phyloP scores from a whole-genome alignment of 305 asterid genomes.

The Coffea humblotiana region DNA sequence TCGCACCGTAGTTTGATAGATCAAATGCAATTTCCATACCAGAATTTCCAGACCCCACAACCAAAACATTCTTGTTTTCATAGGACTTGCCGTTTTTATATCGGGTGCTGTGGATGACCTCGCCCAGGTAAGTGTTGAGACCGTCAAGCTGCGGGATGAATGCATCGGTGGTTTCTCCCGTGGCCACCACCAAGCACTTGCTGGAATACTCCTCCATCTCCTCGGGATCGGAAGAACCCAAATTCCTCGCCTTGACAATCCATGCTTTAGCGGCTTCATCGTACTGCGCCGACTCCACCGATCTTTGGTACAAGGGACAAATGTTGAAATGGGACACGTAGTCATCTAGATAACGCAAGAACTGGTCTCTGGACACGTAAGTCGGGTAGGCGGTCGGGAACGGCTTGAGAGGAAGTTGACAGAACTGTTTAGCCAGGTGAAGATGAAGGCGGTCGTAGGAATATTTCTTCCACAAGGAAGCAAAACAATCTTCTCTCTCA shows the following conservation, averaged over 20 bases:
- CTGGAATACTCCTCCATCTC: constrained; percentile 42
- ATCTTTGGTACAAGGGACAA: constrained; percentile 33
- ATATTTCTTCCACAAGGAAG: constrained; percentile 66
- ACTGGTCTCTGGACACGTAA: constrained; percentile 37
- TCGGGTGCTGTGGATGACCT: constrained; percentile 55
- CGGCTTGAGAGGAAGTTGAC: constrained; percentile 52
- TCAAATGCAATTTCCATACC: constrained; percentile 85
- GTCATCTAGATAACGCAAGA: constrained; percentile 53
- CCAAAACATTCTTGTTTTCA: constrained; percentile 46
- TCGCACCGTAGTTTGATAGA: constrained; percentile 56
- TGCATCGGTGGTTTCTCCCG: constrained; percentile 59
- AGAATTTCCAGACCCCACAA: constrained; percentile 86
- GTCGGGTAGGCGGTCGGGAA: constrained; percentile 47
- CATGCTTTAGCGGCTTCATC: constrained; percentile 36
- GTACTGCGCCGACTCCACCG: constrained; percentile 48
- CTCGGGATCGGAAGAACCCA: constrained; percentile 20
- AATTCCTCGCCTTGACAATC: constrained; percentile 40
- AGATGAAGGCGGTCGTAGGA: constrained; percentile 74
- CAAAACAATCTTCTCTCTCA: constrained; percentile 66
- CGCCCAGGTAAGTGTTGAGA: constrained; percentile 45
- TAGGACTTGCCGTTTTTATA: constrained; percentile 49
- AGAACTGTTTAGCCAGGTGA: constrained; percentile 53
- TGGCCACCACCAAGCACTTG: constrained; percentile 66
- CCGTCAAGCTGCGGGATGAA: constrained; percentile 48
- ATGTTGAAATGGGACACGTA: constrained; percentile 49